Conservation (phyloP, 306 rosid genomes). For the Hylodesmum podocarpum region DNA sequence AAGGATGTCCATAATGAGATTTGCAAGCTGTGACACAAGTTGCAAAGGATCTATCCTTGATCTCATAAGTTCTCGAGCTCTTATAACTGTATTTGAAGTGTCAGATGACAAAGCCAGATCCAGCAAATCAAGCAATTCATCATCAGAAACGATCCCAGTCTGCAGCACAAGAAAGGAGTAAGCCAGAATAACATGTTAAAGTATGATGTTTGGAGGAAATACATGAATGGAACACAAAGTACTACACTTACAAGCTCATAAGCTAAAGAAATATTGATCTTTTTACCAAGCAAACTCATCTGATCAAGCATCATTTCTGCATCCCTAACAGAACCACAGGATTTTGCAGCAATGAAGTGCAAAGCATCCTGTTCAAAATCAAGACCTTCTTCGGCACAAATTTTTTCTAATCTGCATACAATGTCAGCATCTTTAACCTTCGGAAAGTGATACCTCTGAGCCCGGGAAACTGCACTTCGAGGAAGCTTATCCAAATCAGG, state of each 20-base stretch:
- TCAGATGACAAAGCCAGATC: conserved; percentile 87
- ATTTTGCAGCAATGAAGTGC: conserved; percentile 67
- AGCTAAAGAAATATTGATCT: conserved; percentile 56
- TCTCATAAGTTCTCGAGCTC: conserved; percentile 81
- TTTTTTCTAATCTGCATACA: conserved; percentile 52
- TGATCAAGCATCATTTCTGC: conserved; percentile 96
- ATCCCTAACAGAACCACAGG: conserved; percentile 83
- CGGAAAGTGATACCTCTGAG: conserved; percentile 73
- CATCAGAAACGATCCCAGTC: conserved; percentile 81
- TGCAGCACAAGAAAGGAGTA: conserved; percentile 42
- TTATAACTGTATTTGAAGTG: conserved; percentile 70
- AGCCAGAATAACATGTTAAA: background rate
- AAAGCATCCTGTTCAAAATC: conserved; percentile 71
- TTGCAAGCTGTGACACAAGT: conserved; percentile 78
- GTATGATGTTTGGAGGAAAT: background rate
- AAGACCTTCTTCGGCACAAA: conserved; percentile 66
- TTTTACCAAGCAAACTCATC: conserved; percentile 80
- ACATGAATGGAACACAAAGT: conserved; percentile 1
- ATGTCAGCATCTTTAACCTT: conserved; percentile 71
- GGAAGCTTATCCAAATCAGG: conserved; percentile 75
- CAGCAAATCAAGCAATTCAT: conserved; percentile 76
- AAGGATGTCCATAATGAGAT: conserved; percentile 88
- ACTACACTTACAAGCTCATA: conserved; percentile 72
- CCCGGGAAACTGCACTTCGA: conserved; percentile 60
- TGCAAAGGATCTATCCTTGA: conserved; percentile 83